phyloP scores from a whole-genome alignment of 805 yeast species.

The Starmerella bombicola region DNA sequence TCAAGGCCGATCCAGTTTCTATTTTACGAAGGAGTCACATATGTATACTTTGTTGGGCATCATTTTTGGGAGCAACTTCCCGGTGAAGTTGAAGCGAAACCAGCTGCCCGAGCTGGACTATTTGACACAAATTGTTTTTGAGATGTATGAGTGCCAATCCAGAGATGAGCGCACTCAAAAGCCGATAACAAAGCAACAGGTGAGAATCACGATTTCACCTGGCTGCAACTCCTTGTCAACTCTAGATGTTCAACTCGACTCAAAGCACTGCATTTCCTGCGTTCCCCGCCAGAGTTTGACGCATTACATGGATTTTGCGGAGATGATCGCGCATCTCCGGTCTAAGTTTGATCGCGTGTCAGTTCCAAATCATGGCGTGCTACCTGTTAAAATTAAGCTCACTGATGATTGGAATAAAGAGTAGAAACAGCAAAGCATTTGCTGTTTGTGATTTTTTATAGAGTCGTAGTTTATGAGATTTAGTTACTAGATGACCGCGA shows the following conservation, averaged over 20 bases:
- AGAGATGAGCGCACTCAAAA: conserved; percentile 42
- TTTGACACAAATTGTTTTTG: conserved; percentile 86
- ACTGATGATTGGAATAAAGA: conserved; percentile 3
- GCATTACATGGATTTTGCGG: conserved; percentile 83
- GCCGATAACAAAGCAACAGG: conserved; percentile 58
- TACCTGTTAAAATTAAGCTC: conserved; percentile 23
- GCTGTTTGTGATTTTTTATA: background rate
- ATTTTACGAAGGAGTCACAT: conserved; percentile 94
- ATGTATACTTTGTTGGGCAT: conserved; percentile 87
- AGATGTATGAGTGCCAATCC: conserved; percentile 64
- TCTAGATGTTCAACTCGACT: conserved; percentile 88
- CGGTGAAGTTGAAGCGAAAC: conserved; percentile 89
- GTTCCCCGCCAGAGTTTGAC: conserved; percentile 84
- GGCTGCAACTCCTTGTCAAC: conserved; percentile 99
- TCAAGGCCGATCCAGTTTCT: conserved; percentile 76
- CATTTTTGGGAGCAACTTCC: conserved; percentile 80
- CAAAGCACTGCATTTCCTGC: conserved; percentile 91
- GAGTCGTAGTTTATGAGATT: too few species aligned
- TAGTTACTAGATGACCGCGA: conserved; percentile 36
- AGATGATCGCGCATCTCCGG: conserved; percentile 67
- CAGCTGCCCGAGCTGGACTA: conserved; percentile 95
- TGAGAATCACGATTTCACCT: conserved; percentile 84
- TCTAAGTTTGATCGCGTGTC: conserved; percentile 76
- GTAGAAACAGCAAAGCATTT: background rate
- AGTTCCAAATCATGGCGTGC: conserved; percentile 60